These are phyloP conservation scores for Wickerhamomyces xylosicus DNA, from an alignment of 805 yeast genomes.

Conservation along the genomic window DNA sequence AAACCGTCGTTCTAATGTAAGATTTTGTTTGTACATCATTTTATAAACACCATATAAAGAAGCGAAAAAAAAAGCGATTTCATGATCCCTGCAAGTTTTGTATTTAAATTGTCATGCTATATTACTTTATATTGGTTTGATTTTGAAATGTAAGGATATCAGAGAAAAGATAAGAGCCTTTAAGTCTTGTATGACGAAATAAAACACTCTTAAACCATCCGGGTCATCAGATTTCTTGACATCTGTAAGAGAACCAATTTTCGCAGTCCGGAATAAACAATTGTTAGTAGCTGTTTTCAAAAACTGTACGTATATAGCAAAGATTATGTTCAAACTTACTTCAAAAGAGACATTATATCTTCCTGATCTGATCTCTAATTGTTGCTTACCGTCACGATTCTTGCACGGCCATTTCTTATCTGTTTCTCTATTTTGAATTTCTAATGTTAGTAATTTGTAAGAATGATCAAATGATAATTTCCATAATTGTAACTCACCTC, in stretches of 20 bases:
- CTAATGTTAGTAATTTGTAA: neutral
- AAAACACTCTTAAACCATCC: constrained; percentile 33
- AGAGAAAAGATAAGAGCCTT: constrained; percentile 33
- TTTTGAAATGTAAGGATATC: constrained; percentile 28
- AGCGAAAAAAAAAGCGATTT: too few species aligned
- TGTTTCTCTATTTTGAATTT: constrained; percentile 20
- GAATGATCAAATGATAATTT: neutral
- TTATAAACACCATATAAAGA: neutral
- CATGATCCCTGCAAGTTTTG: too few species aligned
- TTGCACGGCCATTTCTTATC: constrained; percentile 32
- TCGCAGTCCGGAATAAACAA: constrained; percentile 18
- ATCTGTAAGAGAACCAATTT: constrained; percentile 29
- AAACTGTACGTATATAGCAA: neutral
- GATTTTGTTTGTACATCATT: too few species aligned
- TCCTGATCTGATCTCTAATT: constrained; percentile 28
- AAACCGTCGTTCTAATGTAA: too few species aligned
- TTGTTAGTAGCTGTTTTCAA: neutral
- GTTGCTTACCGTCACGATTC: constrained; percentile 30
- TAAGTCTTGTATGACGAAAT: constrained; percentile 32
- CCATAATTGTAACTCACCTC: constrained; percentile 1
- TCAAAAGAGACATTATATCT: constrained; percentile 23
- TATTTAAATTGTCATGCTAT: too few species aligned
- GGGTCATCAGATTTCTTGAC: constrained; percentile 30
- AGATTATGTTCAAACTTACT: constrained; percentile 6
- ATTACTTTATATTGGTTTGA: constrained; percentile 9